phyloP scores from a whole-genome alignment of 192 early-diverging fungal species.

The Thamnidium elegans region DNA sequence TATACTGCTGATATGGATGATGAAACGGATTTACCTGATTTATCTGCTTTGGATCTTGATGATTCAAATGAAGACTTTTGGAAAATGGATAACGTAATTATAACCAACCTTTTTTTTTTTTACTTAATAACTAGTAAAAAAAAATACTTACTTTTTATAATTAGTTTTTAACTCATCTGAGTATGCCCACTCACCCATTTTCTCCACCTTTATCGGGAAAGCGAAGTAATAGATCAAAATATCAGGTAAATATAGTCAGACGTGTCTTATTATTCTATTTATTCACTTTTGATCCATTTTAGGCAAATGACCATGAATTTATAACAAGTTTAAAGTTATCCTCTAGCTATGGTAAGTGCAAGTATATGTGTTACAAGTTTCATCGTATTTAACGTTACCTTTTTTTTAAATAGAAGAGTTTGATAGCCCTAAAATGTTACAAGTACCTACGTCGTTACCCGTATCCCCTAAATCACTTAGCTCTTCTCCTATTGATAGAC shows the following conservation, averaged over 20 bases:
- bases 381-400: no score
- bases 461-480: neutral
- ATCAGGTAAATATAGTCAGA: no score
- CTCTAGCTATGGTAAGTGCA: no score
- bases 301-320: no score
- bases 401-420: no score
- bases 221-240: no score
- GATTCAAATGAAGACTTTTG: slow-evolving; percentile 36
- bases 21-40: slow-evolving; percentile 27
- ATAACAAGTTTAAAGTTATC: no score
- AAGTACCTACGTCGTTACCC: neutral
- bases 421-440: neutral
- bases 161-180: neutral
- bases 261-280: no score
- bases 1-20: slow-evolving; percentile 29
- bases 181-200: neutral
- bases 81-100: slow-evolving; percentile 29
- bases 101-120: neutral
- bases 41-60: slow-evolving; percentile 29
- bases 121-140: no score
- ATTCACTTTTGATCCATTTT: no score
- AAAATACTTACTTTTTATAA: neutral
- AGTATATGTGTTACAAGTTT: no score
- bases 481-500: neutral
- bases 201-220: no score